phyloP scores from a whole-genome alignment of 768 basidiomycete genomes.

The Xanthoconium stramineum region DNA sequence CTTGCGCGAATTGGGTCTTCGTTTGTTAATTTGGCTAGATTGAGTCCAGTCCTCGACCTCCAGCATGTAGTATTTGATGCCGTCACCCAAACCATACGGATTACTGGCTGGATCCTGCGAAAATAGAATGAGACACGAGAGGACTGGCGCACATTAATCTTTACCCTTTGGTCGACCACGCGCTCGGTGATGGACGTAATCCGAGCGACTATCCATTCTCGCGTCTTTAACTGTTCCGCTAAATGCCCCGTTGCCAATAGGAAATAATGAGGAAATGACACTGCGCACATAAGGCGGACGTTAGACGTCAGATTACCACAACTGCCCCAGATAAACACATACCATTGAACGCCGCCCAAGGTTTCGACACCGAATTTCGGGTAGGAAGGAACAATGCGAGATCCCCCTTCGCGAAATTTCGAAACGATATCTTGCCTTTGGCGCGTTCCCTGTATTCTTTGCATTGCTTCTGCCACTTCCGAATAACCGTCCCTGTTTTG shows the following conservation, averaged over 20 bases:
- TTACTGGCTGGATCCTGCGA: conserved; percentile 75
- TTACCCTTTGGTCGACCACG: conserved; percentile 75
- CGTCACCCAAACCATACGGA: conserved; percentile 85
- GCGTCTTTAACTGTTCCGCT: conserved; percentile 82
- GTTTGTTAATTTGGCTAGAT: conserved; percentile 58
- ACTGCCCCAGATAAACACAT: conserved; percentile 20
- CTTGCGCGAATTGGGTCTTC: conserved; percentile 53
- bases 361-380: conserved; percentile 86
- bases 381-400: conserved; percentile 95
- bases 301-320: background rate
- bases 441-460: conserved; percentile 95
- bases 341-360: conserved; percentile 99
- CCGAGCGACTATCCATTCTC: conserved; percentile 94
- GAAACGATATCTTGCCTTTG: conserved; percentile 93
- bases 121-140: conserved; percentile 1
- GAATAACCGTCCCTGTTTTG: conserved; percentile 81
- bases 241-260: conserved; percentile 83
- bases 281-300: conserved; percentile 35
- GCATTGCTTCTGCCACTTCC: conserved; percentile 97
- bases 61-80: conserved; percentile 90
- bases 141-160: background rate
- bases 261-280: conserved; percentile 98
- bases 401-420: conserved; percentile 94
- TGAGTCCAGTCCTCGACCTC: conserved; percentile 95
- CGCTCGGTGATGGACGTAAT: conserved; percentile 87